Base-by-base conservation (phyloP, 2,329 filamentous ascomycete genomes). In the Fusarium newnesense region DNA sequence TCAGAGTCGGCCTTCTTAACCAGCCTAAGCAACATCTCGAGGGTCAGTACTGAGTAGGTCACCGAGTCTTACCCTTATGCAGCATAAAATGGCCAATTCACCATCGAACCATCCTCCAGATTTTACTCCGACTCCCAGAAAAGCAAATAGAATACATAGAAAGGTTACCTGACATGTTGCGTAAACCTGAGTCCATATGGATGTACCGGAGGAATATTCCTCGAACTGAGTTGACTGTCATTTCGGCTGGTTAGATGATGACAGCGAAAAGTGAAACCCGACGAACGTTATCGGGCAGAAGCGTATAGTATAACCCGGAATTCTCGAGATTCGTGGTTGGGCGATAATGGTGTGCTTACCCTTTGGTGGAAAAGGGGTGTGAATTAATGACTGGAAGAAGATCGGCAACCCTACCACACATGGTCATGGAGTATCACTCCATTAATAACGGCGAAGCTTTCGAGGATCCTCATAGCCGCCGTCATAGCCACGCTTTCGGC, bases 381-480 rank as follows among this genome's bases (percentile, higher is more conserved):
- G 64, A 54, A 71, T 73, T 69, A 74, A 73, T 67, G 72, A 70
- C 64, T 67, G 64, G 46, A 58, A 62, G 61, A 69, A 69, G 60
- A 60, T 67, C 72, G 64, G 69, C 72, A 76, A 75, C 76, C 76
- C 75, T 24, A 77, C 76, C 75, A 71, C 69, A 70, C 50, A 39
- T 37, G 63, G 61, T 65, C 59, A 62, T 40, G 56, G 50, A 67
- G 57, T 30, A 54, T 52, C 32, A 43, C 40, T 21, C 36, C 34
- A 46, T 76, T 67, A 91, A 83, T 92, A 92, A 73, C 90, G 88
- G 73, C 90, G 89, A 70, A 91, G 80, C 82, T 92, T 92, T 66
- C 89, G 83, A 56, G 90, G 89, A 82, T 97, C 95, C 79, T 97
- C 94, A 84, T 95, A 92, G 74, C 90, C 89, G 60, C 92, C 93